phyloP scores from a whole-genome alignment of 139 green algal species.

The Trebouxia sp. region DNA sequence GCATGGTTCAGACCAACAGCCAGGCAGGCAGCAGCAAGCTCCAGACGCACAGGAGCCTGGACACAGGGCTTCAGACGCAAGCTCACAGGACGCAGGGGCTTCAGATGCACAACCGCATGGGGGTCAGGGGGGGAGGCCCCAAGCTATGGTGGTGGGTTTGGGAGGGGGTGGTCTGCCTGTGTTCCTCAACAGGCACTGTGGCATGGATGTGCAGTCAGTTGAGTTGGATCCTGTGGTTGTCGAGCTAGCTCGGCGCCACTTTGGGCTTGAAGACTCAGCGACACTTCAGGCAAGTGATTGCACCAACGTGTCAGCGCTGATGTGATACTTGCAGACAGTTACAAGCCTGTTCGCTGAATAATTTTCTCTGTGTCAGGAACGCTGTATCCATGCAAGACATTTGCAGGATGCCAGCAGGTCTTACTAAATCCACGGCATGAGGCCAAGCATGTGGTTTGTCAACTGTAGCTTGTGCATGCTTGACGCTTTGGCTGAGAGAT shows the following conservation, averaged over 20 bases:
- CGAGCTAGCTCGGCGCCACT: conserved; percentile 53
- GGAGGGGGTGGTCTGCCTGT: conserved; percentile 59
- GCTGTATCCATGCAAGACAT: background rate
- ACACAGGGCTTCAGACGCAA: background rate
- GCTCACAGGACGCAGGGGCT: no score
- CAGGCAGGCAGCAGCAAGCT: background rate
- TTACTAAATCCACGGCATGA: no score
- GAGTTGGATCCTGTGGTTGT: conserved; percentile 61
- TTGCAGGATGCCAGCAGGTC: no score
- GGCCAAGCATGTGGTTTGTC: no score
- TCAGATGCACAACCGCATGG: background rate
- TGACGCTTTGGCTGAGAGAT: no score
- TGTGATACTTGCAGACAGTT: background rate
- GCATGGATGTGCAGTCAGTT: conserved; percentile 40
- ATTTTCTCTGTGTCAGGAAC: background rate
- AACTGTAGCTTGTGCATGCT: no score
- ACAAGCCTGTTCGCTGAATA: background rate
- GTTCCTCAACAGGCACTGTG: conserved; percentile 45
- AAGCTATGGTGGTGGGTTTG: conserved; percentile 50
- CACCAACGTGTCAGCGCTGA: no score
- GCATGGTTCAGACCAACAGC: background rate
- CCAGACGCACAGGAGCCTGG: background rate
- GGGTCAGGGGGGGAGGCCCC: background rate
- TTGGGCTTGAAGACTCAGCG: conserved; percentile 47
- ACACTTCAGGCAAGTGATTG: conserved; percentile 36